Evolutionary conservation across 768 basidiomycete species (phyloP), one percentile per base, ranked within the genome.

Genomic region (Pleurotus djamor): DNA sequence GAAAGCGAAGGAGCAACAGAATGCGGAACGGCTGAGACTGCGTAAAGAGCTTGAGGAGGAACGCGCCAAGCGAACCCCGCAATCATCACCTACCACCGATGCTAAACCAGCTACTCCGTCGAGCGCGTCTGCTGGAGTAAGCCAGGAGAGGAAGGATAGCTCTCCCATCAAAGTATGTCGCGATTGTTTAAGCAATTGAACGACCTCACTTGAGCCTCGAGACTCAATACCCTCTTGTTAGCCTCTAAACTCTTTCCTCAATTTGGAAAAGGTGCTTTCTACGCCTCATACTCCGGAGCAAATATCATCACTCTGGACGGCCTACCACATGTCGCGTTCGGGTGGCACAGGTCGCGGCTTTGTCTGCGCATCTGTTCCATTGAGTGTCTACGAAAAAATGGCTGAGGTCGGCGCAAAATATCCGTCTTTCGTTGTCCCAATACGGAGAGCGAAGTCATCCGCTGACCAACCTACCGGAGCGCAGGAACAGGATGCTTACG

Each of bases 321-420:
- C 91, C 0, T 98, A 96, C 67, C 96, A 98, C 69, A 81, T 85
- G 12, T 85, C 90, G 4, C 86, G 91, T 34, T 89, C 92, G 1
- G 80, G 83, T 8, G 87, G 92, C 0, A 91, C 92, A 0, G 89
- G 91, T 13, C 86, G 90, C 37, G 92, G 92, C 8, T 94, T 83
- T 69, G 81, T 98, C 33, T 96, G 89, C 60, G 96, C 96, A 2
- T 78, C 87, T 5, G 80, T 97, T 14, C 89, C 96, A 1, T 63
- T 89, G 54, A 79, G 82, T 5, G 80, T 84, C 12, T 97, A 98
- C 74, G 67, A 79, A 14, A 80, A 82, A 63, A 91, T 98, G 91
- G 69, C 82, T 28, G 64, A 65, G 33, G 74, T 84, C 28, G 91
- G 86, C 8, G 73, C 76, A 58, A 78, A 79, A 63, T 95, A 92